Evolutionary conservation across 1,284 basidiomycete species (phyloP).

Genomic region (Agroathelia rolfsii): DNA sequence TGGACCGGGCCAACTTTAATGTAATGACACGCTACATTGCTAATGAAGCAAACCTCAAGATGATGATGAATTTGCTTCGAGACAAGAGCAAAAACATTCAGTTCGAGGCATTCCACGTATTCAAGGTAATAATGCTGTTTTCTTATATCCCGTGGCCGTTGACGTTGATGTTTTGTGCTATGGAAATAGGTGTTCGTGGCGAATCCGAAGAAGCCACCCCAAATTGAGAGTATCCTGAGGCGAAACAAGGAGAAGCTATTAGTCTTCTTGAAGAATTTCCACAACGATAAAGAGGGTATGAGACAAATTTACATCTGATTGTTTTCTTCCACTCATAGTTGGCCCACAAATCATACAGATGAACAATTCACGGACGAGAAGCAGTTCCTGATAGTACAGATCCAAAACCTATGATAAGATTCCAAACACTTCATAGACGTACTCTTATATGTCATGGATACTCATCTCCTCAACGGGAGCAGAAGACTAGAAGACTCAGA

Average conservation of each 20-base stretch:
- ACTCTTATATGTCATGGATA: too few species aligned
- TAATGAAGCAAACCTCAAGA: constrained; percentile 89
- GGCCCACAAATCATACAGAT: too few species aligned
- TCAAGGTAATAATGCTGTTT: constrained; percentile 82
- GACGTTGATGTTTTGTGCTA: constrained; percentile 6
- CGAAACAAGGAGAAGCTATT: constrained; percentile 93
- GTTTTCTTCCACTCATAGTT: too few species aligned
- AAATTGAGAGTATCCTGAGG: constrained; percentile 85
- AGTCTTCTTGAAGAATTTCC: constrained; percentile 85
- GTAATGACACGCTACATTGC: constrained; percentile 99
- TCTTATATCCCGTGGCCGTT: background rate
- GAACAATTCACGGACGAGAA: constrained; percentile 99
- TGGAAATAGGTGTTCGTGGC: constrained; percentile 91
- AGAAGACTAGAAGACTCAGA: too few species aligned
- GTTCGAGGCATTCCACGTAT: constrained; percentile 99
- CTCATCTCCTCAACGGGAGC: too few species aligned
- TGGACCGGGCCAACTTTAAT: constrained; percentile 95
- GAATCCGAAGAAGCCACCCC: constrained; percentile 96
- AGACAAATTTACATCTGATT: too few species aligned
- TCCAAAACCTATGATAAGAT: constrained; percentile 65
- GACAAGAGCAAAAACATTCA: constrained; percentile 99
- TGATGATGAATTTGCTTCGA: constrained; percentile 98
- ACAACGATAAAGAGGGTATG: constrained; percentile 94
- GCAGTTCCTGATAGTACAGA: constrained; percentile 90
- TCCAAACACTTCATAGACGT: too few species aligned